phyloP scores from a whole-genome alignment of 2,329 filamentous ascomycete genomes.

The Xenosphaeropsis pyriputrescens region DNA sequence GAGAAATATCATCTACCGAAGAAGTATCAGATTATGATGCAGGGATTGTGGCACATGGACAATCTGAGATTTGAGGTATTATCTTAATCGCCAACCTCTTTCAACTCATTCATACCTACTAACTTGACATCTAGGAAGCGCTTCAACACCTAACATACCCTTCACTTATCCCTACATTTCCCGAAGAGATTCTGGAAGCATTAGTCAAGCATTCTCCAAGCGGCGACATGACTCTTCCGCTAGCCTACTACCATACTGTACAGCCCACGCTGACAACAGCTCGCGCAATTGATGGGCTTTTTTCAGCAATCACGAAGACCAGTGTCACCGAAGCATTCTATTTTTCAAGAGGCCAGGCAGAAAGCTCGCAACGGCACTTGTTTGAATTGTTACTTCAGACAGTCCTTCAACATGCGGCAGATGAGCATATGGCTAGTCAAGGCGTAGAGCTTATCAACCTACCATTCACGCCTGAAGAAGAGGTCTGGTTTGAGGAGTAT shows the following conservation, averaged over 20 bases:
- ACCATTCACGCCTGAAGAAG: slow-evolving; percentile 57
- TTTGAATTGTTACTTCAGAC: slow-evolving; percentile 51
- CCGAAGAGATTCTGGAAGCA: slow-evolving; percentile 64
- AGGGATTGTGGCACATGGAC: slow-evolving; percentile 72
- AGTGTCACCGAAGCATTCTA: slow-evolving; percentile 60
- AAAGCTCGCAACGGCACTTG: slow-evolving; percentile 43
- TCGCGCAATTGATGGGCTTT: slow-evolving; percentile 49
- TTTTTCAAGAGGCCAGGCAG: slow-evolving; percentile 53
- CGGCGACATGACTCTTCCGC: slow-evolving; percentile 47
- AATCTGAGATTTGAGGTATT: slow-evolving; percentile 49
- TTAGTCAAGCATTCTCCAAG: slow-evolving; percentile 47
- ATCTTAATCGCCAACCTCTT: slow-evolving; percentile 13
- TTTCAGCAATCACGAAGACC: slow-evolving; percentile 50
- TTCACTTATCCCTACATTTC: slow-evolving; percentile 65
- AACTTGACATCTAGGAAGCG: slow-evolving; percentile 33
- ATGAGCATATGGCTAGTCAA: slow-evolving; percentile 31
- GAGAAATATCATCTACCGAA: slow-evolving; percentile 49
- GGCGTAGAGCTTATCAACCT: slow-evolving; percentile 58
- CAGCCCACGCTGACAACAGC: slow-evolving; percentile 55
- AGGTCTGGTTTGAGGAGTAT: slow-evolving; percentile 58
- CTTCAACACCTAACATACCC: slow-evolving; percentile 68
- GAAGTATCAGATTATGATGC: slow-evolving; percentile 69
- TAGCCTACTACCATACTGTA: slow-evolving; percentile 68
- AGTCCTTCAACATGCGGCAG: slow-evolving; percentile 29
- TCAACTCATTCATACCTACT: slow-evolving; percentile 3